Evolutionary conservation across 495 filamentous ascomycete genomes (phyloP).

Genomic region (Pyrenopolyporus hunteri): DNA sequence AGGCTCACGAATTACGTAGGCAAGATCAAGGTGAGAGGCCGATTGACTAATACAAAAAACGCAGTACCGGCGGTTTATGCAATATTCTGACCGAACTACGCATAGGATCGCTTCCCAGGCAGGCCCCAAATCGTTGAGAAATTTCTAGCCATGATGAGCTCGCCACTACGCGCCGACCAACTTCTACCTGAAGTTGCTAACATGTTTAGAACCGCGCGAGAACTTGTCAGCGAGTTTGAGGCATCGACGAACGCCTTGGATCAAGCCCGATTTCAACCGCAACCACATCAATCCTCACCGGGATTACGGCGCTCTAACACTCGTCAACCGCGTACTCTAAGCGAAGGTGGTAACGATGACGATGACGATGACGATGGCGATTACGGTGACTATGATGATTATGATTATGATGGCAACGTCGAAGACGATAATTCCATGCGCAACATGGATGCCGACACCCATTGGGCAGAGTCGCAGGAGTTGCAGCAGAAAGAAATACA

Average conservation of each 20-base stretch:
- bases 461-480: not conserved
- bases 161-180: not conserved
- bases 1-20: not conserved
- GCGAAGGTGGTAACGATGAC: not conserved
- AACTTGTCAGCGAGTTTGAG: constrained; percentile 4
- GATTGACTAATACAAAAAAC: not conserved
- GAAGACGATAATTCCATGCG: not conserved
- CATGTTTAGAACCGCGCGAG: constrained; percentile 13
- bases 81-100: constrained; percentile 3
- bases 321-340: too few relatives aligned
- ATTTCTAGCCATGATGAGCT: constrained; percentile 4
- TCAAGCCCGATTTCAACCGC: not conserved
- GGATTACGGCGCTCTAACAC: too few relatives aligned
- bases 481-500: constrained; percentile 21
- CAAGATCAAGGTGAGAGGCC: constrained; percentile 8
- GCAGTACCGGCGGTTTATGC: not conserved
- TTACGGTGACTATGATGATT: not conserved
- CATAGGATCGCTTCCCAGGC: constrained; percentile 19
- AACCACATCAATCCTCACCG: too few relatives aligned
- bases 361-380: not conserved
- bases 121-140: constrained; percentile 4
- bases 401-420: not conserved
- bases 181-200: constrained; percentile 1
- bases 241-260: constrained; percentile 1
- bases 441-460: constrained; percentile 1